These are phyloP conservation scores for Mimosa pudica DNA, from an alignment of 306 rosid species.

Conservation along the genomic window DNA sequence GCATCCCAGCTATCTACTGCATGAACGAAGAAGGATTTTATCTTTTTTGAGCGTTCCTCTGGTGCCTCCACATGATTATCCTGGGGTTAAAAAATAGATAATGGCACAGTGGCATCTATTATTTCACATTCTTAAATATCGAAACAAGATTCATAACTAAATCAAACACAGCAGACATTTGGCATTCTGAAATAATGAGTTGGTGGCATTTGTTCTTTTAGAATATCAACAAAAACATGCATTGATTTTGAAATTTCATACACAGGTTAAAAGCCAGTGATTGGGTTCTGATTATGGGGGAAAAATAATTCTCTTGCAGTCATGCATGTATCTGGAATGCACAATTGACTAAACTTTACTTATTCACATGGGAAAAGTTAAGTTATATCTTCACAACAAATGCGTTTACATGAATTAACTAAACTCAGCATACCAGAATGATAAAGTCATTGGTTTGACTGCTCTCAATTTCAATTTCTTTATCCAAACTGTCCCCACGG, in stretches of 20 bases:
- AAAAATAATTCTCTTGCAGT: background rate
- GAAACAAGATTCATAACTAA: slow-evolving; percentile 16
- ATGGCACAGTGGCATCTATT: background rate
- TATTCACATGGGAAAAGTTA: slow-evolving; percentile 12
- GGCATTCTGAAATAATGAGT: background rate
- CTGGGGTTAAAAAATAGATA: slow-evolving; percentile 41
- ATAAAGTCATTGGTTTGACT: slow-evolving; percentile 63
- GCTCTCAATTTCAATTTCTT: slow-evolving; percentile 55
- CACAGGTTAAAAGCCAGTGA: slow-evolving; percentile 1
- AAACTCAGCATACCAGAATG: slow-evolving; percentile 57
- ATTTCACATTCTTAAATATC: slow-evolving; percentile 23
- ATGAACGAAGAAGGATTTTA: slow-evolving; percentile 57
- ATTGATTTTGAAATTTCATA: background rate
- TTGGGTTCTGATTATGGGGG: background rate
- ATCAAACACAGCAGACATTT: slow-evolving; percentile 14
- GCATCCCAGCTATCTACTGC: slow-evolving; percentile 70
- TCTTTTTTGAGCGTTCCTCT: slow-evolving; percentile 54
- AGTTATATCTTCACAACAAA: slow-evolving; percentile 22
- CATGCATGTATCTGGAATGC: background rate
- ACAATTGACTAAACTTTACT: slow-evolving; percentile 24
- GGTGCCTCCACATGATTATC: slow-evolving; percentile 63
- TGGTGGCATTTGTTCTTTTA: background rate
- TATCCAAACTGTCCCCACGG: slow-evolving; percentile 64
- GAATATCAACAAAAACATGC: slow-evolving; percentile 1
- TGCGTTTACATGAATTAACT: slow-evolving; percentile 18